Base-by-base conservation (phyloP, 768 basidiomycete genomes). In the Pleurotus cornucopiae region DNA sequence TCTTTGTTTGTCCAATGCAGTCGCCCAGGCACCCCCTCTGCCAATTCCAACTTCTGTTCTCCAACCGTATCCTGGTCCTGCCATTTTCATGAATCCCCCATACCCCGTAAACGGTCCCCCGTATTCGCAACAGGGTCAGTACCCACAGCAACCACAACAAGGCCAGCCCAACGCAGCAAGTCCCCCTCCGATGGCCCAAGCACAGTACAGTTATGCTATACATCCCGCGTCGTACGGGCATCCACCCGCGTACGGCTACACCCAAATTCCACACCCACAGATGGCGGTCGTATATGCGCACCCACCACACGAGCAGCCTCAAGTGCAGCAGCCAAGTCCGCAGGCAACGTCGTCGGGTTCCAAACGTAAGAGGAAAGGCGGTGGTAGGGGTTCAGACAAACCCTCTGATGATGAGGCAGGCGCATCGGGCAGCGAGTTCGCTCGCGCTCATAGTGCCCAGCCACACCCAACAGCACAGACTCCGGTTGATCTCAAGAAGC, bases 401-500 rank as follows among this genome's bases (percentile, higher is more conserved):
- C 75, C 69, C 41, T 82, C 84, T 49, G 87, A 89, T 71, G 86
- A 86, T 47, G 84, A 85, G 46, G 71, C 69, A 26, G 76, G 70
- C 26, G 73, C 78, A 41, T 82, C 84, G 7, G 77, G 76, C 52
- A 76, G 69, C 64, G 80, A 82, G 59, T 66, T 54, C 47, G 60
- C 64, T 6, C 71, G 73, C 57, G 71, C 74, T 49, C 70, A 67
- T 9, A 63, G 54, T 73, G 59, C 54, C 38, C 59, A 37, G 60
- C 69, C 44, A 46, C 64, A 59, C 60, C 63, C 57, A 23, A 63
- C 56, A 57, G 59, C 54, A 16, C 74, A 68, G 56, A 55, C 68
- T 49, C 57, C 70, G 13, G 70, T 76, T 57, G 91, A 92, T 66
- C 70, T 78, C 60, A 92, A 90, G 76, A 95, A 95, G 70, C 86